phyloP scores from a whole-genome alignment of 495 filamentous ascomycete species.

The Xylaria curta region DNA sequence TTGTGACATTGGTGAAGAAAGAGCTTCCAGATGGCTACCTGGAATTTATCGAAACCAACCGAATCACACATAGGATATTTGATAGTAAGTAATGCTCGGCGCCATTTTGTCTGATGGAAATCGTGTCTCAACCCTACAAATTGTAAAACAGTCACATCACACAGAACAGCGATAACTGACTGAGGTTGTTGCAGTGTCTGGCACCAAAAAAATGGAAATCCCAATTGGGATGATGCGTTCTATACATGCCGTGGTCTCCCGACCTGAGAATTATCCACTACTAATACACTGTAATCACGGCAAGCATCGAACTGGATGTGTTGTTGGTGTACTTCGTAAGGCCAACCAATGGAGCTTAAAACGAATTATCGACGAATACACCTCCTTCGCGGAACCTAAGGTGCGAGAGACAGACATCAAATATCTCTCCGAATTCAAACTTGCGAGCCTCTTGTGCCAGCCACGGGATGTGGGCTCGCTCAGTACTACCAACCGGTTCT shows the following conservation, averaged over 20 bases:
- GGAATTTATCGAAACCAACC: constrained; percentile 64
- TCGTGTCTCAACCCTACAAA: background rate
- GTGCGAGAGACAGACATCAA: constrained; percentile 57
- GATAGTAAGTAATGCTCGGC: constrained; percentile 41
- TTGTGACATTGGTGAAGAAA: constrained; percentile 80
- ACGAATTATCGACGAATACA: constrained; percentile 70
- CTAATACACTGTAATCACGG: constrained; percentile 91
- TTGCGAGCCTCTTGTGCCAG: constrained; percentile 32
- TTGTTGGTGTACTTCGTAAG: constrained; percentile 74
- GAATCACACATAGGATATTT: constrained; percentile 72
- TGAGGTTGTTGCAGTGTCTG: constrained; percentile 51
- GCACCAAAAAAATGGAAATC: constrained; percentile 76
- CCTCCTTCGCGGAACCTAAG: constrained; percentile 69
- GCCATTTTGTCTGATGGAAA: too few species aligned
- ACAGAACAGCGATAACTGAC: background rate
- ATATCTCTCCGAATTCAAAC: constrained; percentile 53
- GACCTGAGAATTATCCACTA: constrained; percentile 72
- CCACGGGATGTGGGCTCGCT: background rate
- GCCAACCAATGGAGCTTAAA: constrained; percentile 63
- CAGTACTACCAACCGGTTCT: constrained; percentile 20
- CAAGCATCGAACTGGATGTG: constrained; percentile 87
- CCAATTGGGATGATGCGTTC: constrained; percentile 65
- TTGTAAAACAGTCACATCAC: background rate
- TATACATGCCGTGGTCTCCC: constrained; percentile 68
- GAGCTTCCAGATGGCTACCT: constrained; percentile 61